Conservation (phyloP, 768 basidiomycete species). For the Lactarius akahatsu region DNA sequence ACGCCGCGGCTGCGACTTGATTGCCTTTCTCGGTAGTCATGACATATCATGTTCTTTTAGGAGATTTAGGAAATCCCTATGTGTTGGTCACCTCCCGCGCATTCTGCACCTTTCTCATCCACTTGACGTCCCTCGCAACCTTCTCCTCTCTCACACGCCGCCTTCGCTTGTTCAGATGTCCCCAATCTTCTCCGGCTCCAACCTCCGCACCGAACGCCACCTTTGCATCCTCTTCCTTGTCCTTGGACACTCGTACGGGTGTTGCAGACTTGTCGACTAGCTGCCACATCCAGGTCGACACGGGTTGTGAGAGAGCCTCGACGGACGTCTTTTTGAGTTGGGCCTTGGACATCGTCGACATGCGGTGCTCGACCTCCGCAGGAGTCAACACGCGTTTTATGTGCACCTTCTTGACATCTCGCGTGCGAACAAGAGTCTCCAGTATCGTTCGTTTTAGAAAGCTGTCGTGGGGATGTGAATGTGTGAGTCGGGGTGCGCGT, state of each 20-base stretch:
- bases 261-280: conserved; percentile 11
- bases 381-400: conserved; percentile 36
- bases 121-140: conserved; percentile 44
- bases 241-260: neutral
- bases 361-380: conserved; percentile 33
- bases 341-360: conserved; percentile 31
- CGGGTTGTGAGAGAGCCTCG: conserved; percentile 7
- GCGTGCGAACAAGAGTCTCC: conserved; percentile 43
- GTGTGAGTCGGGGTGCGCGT: neutral
- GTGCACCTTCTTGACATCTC: conserved; percentile 46
- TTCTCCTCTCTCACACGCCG: conserved; percentile 47
- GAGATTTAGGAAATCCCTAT: conserved; percentile 7
- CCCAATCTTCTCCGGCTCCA: conserved; percentile 50
- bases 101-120: conserved; percentile 39
- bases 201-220: conserved; percentile 41
- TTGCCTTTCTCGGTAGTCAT: conserved; percentile 22
- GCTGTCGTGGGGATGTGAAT: conserved; percentile 36
- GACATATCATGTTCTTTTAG: conserved; percentile 4
- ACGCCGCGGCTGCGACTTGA: neutral
- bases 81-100: conserved; percentile 20
- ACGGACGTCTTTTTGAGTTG: conserved; percentile 34
- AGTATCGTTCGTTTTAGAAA: conserved; percentile 57
- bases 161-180: conserved; percentile 57
- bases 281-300: conserved; percentile 45
- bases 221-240: conserved; percentile 14